phyloP scores from a whole-genome alignment of 2,329 filamentous ascomycete species.

The Hypoxylon sp. region DNA sequence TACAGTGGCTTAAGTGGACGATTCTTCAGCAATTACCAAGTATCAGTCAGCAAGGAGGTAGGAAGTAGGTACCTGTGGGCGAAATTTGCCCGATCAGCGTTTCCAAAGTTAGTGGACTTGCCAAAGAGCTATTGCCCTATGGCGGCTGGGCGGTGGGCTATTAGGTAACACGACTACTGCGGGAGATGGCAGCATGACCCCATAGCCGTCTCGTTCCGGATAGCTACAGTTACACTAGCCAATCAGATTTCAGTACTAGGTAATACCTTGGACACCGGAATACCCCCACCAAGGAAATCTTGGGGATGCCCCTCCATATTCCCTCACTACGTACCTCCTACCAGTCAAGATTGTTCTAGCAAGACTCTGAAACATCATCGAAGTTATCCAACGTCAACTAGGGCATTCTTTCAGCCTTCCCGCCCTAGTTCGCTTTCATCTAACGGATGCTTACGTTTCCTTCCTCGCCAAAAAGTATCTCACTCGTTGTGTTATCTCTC shows the following conservation, averaged over 20 bases:
- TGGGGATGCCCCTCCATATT: constrained; percentile 14
- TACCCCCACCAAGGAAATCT: constrained; percentile 12
- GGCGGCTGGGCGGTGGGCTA: not conserved
- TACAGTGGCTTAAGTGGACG: constrained; percentile 5
- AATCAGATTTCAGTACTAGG: constrained; percentile 10
- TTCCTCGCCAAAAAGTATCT: constrained; percentile 3
- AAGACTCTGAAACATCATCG: constrained; percentile 5
- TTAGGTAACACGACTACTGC: not conserved
- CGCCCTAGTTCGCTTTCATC: not conserved
- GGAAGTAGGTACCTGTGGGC: not conserved
- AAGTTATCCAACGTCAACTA: constrained; percentile 13
- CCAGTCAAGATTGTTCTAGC: constrained; percentile 1
- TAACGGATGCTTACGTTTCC: constrained; percentile 34
- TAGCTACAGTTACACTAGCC: constrained; percentile 11
- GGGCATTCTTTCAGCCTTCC: constrained; percentile 19
- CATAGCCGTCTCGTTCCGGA: constrained; percentile 7
- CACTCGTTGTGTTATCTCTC: constrained; percentile 19
- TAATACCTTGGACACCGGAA: not conserved
- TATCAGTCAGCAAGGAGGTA: constrained; percentile 49
- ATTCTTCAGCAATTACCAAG: constrained; percentile 52
- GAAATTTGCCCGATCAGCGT: not conserved
- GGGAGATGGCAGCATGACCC: not conserved
- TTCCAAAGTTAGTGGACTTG: constrained; percentile 3
- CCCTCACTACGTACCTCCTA: not conserved
- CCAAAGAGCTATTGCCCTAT: constrained; percentile 1